phyloP scores from a whole-genome alignment of 2,329 filamentous ascomycete genomes.

The Pestalotiopsis sp. region DNA sequence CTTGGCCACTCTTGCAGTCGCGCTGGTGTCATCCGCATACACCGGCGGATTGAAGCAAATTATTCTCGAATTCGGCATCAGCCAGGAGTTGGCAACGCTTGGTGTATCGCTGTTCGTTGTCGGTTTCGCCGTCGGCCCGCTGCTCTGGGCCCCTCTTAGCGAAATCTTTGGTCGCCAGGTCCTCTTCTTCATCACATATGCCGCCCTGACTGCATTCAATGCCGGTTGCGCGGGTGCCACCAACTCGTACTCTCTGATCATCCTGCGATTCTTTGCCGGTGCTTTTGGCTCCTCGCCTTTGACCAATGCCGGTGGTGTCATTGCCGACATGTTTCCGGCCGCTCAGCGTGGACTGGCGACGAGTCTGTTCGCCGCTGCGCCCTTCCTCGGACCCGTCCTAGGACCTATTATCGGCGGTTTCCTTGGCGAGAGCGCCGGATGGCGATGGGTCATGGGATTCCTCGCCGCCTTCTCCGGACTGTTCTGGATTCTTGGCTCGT shows the following conservation, averaged over 20 bases:
- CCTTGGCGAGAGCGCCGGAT: constrained; percentile 62
- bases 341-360: constrained; percentile 56
- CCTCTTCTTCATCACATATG: constrained; percentile 57
- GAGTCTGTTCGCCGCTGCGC: constrained; percentile 60
- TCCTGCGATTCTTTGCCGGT: constrained; percentile 64
- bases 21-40: constrained; percentile 53
- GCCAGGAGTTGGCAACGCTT: constrained; percentile 55
- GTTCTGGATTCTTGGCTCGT: constrained; percentile 55
- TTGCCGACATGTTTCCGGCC: constrained; percentile 59
- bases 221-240: constrained; percentile 53
- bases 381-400: constrained; percentile 64
- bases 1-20: constrained; percentile 8
- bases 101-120: constrained; percentile 67
- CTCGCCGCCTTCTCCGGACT: constrained; percentile 65
- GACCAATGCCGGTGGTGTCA: constrained; percentile 59
- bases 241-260: constrained; percentile 56
- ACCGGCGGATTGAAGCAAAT: constrained; percentile 57
- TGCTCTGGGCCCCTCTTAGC: constrained; percentile 67
- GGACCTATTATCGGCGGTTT: constrained; percentile 70
- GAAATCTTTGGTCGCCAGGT: constrained; percentile 61
- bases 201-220: constrained; percentile 58
- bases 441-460: constrained; percentile 71
- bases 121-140: constrained; percentile 62
- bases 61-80: constrained; percentile 46
- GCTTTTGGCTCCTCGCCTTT: constrained; percentile 57